These are phyloP conservation scores for Bipolaris cookei DNA, from an alignment of 2,329 filamentous ascomycete genomes.

Conservation along the genomic window DNA sequence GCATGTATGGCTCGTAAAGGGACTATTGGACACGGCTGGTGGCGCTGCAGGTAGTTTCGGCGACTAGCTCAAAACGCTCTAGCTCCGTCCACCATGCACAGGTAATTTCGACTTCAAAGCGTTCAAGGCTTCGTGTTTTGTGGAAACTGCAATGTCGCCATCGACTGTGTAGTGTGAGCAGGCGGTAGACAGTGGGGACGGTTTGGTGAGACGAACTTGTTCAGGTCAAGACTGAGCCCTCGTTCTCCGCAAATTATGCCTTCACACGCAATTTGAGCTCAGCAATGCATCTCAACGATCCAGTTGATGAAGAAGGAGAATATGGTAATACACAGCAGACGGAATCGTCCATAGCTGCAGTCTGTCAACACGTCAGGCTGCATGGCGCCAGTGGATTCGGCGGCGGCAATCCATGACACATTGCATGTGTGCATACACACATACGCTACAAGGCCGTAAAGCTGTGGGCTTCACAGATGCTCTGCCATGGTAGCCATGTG, in stretches of 20 bases:
- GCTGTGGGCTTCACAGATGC: neutral
- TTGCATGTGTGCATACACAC: neutral
- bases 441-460: neutral
- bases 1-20: conserved; percentile 17
- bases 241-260: neutral
- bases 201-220: neutral
- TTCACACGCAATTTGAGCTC: neutral
- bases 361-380: neutral
- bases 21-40: conserved; percentile 14
- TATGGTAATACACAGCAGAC: neutral
- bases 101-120: conserved; percentile 23
- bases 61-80: conserved; percentile 18
- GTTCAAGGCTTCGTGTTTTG: conserved; percentile 2
- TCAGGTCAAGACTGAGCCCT: neutral
- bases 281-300: neutral
- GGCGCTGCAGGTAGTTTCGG: conserved; percentile 16
- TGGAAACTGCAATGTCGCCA: conserved; percentile 5
- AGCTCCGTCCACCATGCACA: conserved; percentile 15
- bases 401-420: neutral
- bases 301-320: neutral
- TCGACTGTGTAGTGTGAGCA: conserved; percentile 2
- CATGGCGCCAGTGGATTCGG: neutral
- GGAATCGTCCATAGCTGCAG: neutral
- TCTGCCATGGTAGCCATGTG: neutral
- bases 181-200: neutral